Evolutionary conservation across 768 basidiomycete genomes (phyloP), one percentile per base, ranked within the genome.

Genomic region (Rhizopogon vesiculosus): DNA sequence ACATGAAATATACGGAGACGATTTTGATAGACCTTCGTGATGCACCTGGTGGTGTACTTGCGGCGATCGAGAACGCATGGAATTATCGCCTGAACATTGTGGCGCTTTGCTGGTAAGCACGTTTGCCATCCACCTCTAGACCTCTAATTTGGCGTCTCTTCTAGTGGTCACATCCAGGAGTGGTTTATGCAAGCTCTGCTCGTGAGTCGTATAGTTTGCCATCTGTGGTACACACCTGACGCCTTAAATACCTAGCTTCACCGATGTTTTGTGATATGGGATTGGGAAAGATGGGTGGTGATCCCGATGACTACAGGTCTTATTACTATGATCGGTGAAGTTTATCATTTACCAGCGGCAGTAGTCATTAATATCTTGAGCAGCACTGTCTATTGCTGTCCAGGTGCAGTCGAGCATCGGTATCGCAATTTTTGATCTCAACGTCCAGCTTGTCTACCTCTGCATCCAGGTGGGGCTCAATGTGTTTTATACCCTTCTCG

Each of bases 1-100:
- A 71, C 25, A 56, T 60, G 3, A 65, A 60, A 40, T 70, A 66
- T 53, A 71, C 60, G 42, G 51, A 65, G 56, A 62, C 67, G 69
- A 66, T 70, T n/a, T 74, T 56, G 60, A 69, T 71, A 19, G 68
- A 72, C 39, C 7, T 66, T 33, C 68, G 70, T 12, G 56, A 57
- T 5, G 52, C 51, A 0, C 56, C 52, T 7, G 56, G 56, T 9
- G 56, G 52, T 40, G 50, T 55, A 62, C 35, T 46, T 58, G 61
- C 56, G 12, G 61, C 60, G 31, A 38, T 58, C 40, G 49, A 56
- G 7, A 28, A 54, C 3, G 62, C 62, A 42, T 51, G 61, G 35
- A 29, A 56, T 35, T 54, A 56, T 42, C 49, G 50, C 31, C 35
- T 71, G 7, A 67, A 69, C 35, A n/a, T 62, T 25, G 12, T 66